phyloP scores from a whole-genome alignment of 2,329 filamentous ascomycete species.

The Gaeumannomyces tritici region DNA sequence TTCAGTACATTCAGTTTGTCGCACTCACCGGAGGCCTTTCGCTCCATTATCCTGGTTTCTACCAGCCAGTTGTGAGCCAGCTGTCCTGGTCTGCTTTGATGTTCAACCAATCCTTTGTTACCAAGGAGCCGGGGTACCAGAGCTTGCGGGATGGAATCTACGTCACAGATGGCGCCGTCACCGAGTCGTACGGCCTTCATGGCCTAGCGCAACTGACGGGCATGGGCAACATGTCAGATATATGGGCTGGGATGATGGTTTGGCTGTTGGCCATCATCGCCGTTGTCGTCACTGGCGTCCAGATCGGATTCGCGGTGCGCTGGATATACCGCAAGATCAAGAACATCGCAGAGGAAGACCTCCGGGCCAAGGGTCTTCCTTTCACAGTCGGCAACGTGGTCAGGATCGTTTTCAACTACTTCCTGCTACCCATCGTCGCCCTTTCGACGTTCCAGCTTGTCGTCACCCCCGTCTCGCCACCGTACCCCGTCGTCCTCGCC shows the following conservation, averaged over 20 bases:
- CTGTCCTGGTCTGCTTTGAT: constrained; percentile 81
- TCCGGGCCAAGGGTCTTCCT: constrained; percentile 83
- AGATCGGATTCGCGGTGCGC: constrained; percentile 65
- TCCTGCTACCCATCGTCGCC: constrained; percentile 77
- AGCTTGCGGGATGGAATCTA: constrained; percentile 82
- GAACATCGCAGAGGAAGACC: constrained; percentile 70
- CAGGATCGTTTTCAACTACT: constrained; percentile 85
- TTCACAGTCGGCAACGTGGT: constrained; percentile 74
- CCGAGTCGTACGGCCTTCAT: constrained; percentile 60
- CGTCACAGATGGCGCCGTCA: constrained; percentile 50
- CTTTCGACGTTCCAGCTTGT: constrained; percentile 89
- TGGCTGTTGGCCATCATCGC: constrained; percentile 76
- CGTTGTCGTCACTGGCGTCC: constrained; percentile 57
- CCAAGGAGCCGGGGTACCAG: constrained; percentile 52
- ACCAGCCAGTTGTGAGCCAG: constrained; percentile 83
- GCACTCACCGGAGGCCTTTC: constrained; percentile 80
- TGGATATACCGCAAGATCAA: constrained; percentile 67
- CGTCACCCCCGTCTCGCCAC: constrained; percentile 56
- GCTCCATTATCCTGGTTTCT: constrained; percentile 86
- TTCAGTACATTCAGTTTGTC: constrained; percentile 94
- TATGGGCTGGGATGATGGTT: constrained; percentile 91
- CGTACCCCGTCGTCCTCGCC: constrained; percentile 64
- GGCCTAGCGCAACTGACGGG: constrained; percentile 73
- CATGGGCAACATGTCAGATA: constrained; percentile 63
- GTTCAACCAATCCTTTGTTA: constrained; percentile 87